phyloP scores from a whole-genome alignment of 352 stramenopile species.

The Globisporangium echinulatum region DNA sequence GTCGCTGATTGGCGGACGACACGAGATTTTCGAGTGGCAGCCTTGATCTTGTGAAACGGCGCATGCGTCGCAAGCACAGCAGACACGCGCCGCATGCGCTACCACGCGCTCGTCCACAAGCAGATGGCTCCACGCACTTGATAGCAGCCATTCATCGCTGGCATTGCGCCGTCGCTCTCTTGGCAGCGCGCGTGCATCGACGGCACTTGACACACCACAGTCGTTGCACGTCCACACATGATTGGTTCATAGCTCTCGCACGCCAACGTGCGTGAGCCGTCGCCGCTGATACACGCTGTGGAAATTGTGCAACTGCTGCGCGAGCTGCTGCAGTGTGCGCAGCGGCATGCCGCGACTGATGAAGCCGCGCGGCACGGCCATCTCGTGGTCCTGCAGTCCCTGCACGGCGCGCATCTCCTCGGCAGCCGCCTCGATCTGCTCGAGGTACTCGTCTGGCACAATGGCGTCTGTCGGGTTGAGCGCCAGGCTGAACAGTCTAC shows the following conservation, averaged over 20 bases:
- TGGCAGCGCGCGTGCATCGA: background rate
- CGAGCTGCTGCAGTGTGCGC: conserved; percentile 36
- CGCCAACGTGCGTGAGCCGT: conserved; percentile 14
- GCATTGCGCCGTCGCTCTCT: too few species aligned
- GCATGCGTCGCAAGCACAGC: background rate
- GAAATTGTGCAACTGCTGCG: conserved; percentile 43
- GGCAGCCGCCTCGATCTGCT: conserved; percentile 26
- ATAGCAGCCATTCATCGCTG: too few species aligned
- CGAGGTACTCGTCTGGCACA: conserved; percentile 36
- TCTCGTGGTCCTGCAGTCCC: conserved; percentile 34
- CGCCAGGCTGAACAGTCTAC: conserved; percentile 43
- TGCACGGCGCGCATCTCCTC: conserved; percentile 31
- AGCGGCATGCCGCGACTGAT: conserved; percentile 47
- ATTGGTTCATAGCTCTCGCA: conserved; percentile 23
- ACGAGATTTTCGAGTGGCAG: background rate
- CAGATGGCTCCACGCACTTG: too few species aligned
- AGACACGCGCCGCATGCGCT: background rate
- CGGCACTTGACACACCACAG: background rate
- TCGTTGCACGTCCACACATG: background rate
- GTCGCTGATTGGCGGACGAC: background rate
- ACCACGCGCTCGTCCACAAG: too few species aligned
- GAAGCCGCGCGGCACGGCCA: conserved; percentile 46
- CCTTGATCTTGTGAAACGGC: background rate
- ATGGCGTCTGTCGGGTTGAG: conserved; percentile 51
- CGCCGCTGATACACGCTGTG: conserved; percentile 9